These are phyloP conservation scores for Suhomyces terraborum DNA, from an alignment of 1,139 yeast genomes.

Conservation along the genomic window DNA sequence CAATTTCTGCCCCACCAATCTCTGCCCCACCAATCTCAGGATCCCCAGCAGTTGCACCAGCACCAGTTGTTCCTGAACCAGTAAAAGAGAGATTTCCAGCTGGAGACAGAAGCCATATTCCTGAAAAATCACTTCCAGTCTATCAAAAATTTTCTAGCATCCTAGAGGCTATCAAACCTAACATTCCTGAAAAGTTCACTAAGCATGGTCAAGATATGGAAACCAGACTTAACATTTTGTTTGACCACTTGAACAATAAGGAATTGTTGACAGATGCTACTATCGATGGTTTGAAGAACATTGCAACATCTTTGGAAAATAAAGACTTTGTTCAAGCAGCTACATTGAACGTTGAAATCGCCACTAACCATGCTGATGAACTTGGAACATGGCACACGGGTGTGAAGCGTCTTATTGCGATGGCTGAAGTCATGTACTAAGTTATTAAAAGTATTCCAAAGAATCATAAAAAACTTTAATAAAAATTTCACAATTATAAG, in stretches of 20 bases:
- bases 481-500: not conserved
- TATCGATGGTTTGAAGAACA: conserved; percentile 51
- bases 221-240: conserved; percentile 74
- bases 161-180: conserved; percentile 66
- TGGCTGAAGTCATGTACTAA: conserved; percentile 54
- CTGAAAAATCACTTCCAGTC: conserved; percentile 60
- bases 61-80: conserved; percentile 17
- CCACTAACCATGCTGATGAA: conserved; percentile 69
- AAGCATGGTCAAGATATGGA: conserved; percentile 82
- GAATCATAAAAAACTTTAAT: not conserved
- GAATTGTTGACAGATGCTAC: conserved; percentile 65
- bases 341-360: conserved; percentile 57
- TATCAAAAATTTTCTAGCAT: conserved; percentile 55
- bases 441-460: not conserved
- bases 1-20: conserved; percentile 13
- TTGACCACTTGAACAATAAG: conserved; percentile 76
- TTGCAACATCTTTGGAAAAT: conserved; percentile 53
- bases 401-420: conserved; percentile 80
- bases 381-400: conserved; percentile 95
- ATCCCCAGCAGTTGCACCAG: conserved; percentile 27
- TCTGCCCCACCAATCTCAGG: conserved; percentile 20
- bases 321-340: conserved; percentile 65
- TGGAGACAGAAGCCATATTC: conserved; percentile 74
- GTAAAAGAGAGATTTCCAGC: conserved; percentile 52
- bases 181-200: conserved; percentile 70